These are phyloP conservation scores for Pharnaceum exiguum DNA, from an alignment of 148 eudicot species.

Conservation along the genomic window DNA sequence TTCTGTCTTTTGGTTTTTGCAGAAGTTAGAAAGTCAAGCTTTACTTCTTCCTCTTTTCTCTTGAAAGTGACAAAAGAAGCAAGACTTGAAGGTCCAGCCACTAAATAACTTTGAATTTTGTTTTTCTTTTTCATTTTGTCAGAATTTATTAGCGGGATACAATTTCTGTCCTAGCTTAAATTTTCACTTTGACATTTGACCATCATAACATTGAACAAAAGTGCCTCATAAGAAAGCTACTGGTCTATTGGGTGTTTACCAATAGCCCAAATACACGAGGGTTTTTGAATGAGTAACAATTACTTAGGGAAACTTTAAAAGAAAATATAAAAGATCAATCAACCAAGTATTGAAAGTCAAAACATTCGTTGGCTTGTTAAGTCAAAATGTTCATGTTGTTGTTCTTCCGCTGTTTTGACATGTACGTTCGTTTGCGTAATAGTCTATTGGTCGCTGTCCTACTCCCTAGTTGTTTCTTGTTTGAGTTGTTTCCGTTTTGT, in stretches of 20 bases:
- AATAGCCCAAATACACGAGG: no score
- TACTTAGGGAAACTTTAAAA: no score
- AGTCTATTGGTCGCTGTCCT: constrained; percentile 3
- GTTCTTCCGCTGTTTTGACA: neutral
- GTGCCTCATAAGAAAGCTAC: no score
- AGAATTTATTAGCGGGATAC: no score
- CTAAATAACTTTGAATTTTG: constrained; percentile 10
- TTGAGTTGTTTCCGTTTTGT: neutral
- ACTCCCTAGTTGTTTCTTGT: constrained; percentile 2
- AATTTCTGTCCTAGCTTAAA: no score
- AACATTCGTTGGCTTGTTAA: no score
- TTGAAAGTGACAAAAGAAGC: constrained; percentile 8
- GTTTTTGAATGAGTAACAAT: no score
- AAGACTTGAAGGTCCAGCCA: neutral
- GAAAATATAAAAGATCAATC: no score
- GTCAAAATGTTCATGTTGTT: neutral
- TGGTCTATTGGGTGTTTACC: no score
- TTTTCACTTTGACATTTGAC: no score
- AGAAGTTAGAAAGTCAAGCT: neutral
- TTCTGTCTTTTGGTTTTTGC: neutral
- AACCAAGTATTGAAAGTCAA: no score
- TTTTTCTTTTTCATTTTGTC: constrained; percentile 5
- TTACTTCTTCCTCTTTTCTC: neutral
- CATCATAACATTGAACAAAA: no score
- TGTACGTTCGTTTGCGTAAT: neutral